A percentile compares a stretch with the other conserved stretches of the same genome.
Evolutionary conservation across 2,329 filamentous ascomycete species (phyloP).

Genomic region (Colletotrichum cordylinicola): DNA sequence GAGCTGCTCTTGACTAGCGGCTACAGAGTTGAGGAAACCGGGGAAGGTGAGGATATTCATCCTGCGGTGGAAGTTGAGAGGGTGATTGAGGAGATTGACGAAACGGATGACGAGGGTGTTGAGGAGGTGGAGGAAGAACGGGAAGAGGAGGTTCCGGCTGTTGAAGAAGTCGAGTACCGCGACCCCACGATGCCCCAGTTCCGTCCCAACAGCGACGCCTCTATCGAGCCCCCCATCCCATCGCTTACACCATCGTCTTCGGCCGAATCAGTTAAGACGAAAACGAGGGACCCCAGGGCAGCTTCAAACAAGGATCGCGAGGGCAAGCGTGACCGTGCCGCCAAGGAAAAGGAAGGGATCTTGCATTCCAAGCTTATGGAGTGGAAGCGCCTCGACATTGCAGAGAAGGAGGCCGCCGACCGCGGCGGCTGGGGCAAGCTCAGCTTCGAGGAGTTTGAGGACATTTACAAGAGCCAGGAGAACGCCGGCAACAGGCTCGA

Average conservation of each 20-base stretch:
- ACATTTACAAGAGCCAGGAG: constrained; percentile 72
- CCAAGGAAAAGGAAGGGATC: constrained; percentile 26
- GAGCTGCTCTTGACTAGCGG: constrained; percentile 51
- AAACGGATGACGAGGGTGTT: constrained; percentile 19
- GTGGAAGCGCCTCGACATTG: constrained; percentile 64
- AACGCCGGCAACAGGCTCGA: constrained; percentile 70
- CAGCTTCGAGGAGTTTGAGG: constrained; percentile 80
- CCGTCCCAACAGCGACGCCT: constrained; percentile 56
- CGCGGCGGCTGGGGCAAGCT: constrained; percentile 84
- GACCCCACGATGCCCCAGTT: constrained; percentile 76
- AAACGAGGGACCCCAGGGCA: background rate
- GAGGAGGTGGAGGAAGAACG: constrained; percentile 27
- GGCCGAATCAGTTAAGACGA: background rate
- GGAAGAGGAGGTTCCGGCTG: constrained; percentile 11
- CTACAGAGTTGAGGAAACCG: constrained; percentile 42
- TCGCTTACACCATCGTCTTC: background rate
- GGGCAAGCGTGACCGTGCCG: background rate
- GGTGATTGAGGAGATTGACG: constrained; percentile 19
- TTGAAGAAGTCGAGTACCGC: constrained; percentile 32
- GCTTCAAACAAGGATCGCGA: background rate
- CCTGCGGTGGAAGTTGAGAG: constrained; percentile 7
- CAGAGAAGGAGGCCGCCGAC: constrained; percentile 71
- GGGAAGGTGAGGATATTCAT: background rate
- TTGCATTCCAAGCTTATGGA: constrained; percentile 42
- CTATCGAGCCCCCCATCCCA: constrained; percentile 19